Evolutionary conservation across 495 filamentous ascomycete genomes (phyloP).

Genomic region (Penicillium samsonianum): DNA sequence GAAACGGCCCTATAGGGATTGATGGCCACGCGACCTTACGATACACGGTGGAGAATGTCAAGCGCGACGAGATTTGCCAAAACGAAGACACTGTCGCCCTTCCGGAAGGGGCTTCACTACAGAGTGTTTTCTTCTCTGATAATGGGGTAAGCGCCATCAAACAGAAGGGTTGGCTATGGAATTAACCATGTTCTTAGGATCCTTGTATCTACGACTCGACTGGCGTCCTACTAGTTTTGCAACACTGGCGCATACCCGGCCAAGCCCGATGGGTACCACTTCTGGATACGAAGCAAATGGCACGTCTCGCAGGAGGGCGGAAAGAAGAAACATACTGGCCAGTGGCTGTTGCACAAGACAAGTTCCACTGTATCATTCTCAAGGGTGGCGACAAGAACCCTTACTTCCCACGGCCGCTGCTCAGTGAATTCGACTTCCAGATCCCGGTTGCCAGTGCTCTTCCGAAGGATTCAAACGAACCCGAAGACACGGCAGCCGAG

Average conservation of each 20-base stretch:
- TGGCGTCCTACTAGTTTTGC: constrained; percentile 79
- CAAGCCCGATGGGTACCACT: constrained; percentile 91
- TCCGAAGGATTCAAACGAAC: constrained; percentile 38
- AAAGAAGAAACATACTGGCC: constrained; percentile 95
- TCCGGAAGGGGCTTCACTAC: constrained; percentile 65
- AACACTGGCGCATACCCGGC: constrained; percentile 85
- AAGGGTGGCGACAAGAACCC: constrained; percentile 92
- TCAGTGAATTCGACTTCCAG: constrained; percentile 91
- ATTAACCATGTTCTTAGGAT: constrained; percentile 55
- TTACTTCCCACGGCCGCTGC: constrained; percentile 89
- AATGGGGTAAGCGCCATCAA: constrained; percentile 58
- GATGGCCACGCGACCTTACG: constrained; percentile 72
- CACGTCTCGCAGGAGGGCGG: constrained; percentile 75
- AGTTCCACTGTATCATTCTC: constrained; percentile 98
- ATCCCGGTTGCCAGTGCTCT: constrained; percentile 68
- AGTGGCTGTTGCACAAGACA: constrained; percentile 85
- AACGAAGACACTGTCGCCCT: constrained; percentile 89
- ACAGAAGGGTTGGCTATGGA: not conserved
- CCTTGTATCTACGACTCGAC: constrained; percentile 92
- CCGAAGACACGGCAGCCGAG: constrained; percentile 42
- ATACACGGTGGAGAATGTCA: constrained; percentile 91
- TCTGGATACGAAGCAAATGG: constrained; percentile 81
- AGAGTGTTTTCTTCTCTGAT: constrained; percentile 89
- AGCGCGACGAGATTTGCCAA: constrained; percentile 88
- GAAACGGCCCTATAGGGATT: constrained; percentile 81